Conservation (phyloP, 2,329 filamentous ascomycete species). For the Colletotrichum siamense region DNA sequence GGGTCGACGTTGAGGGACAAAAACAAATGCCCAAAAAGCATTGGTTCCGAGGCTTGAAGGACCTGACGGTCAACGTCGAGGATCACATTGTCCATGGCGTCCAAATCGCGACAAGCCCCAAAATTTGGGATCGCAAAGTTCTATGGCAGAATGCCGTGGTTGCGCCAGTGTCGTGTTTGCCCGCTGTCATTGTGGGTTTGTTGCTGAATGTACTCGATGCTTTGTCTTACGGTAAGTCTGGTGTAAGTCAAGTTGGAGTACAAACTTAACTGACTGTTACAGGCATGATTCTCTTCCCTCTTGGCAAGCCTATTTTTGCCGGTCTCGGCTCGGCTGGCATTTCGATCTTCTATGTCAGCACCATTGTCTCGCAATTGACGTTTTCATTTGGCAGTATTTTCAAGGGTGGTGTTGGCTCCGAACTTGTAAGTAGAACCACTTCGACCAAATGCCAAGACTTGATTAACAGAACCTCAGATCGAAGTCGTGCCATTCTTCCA, state of each 20-base stretch:
- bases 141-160: constrained; percentile 71
- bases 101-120: constrained; percentile 20
- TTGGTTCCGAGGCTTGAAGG: constrained; percentile 40
- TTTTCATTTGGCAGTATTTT: constrained; percentile 91
- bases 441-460: neutral
- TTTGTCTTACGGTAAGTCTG: constrained; percentile 78
- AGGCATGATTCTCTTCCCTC: constrained; percentile 93
- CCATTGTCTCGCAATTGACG: constrained; percentile 89
- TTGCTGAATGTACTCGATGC: constrained; percentile 94
- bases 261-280: constrained; percentile 17
- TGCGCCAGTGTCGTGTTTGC: constrained; percentile 74
- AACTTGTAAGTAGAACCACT: constrained; percentile 67
- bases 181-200: constrained; percentile 86
- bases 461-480: constrained; percentile 58
- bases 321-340: constrained; percentile 91
- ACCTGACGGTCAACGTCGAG: constrained; percentile 36
- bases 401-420: constrained; percentile 88
- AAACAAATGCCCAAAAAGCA: constrained; percentile 38
- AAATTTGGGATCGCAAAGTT: constrained; percentile 69
- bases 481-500: constrained; percentile 99
- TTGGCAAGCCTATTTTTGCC: constrained; percentile 85
- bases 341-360: constrained; percentile 98
- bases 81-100: constrained; percentile 33
- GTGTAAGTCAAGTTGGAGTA: neutral
- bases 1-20: constrained; percentile 56